Percentiles rank a stretch among this genome's conserved stretches.
phyloP scores from a whole-genome alignment of 495 filamentous ascomycete species.

The Podospora didyma region DNA sequence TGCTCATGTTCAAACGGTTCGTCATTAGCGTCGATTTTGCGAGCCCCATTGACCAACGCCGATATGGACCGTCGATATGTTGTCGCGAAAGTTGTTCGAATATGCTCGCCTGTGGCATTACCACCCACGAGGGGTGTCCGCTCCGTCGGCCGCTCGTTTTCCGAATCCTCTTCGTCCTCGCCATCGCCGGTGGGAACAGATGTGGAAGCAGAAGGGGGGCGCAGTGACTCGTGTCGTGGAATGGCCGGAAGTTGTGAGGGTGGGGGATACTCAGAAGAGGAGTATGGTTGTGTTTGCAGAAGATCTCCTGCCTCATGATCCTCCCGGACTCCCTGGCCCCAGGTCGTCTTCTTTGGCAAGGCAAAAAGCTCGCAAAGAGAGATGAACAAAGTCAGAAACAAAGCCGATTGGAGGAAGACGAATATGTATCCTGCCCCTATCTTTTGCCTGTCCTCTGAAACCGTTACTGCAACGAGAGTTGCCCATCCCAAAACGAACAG shows the following conservation, averaged over 20 bases:
- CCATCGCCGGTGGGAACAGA: slow-evolving; percentile 8
- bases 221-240: slow-evolving; percentile 13
- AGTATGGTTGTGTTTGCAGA: slow-evolving; percentile 23
- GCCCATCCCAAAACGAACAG: slow-evolving; percentile 71
- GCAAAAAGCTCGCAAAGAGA: slow-evolving; percentile 74
- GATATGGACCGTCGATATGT: slow-evolving; percentile 49
- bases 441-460: slow-evolving; percentile 64
- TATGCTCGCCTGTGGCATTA: slow-evolving; percentile 33
- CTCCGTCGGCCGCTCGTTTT: slow-evolving; percentile 63
- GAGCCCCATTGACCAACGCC: slow-evolving; percentile 31
- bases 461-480: slow-evolving; percentile 66
- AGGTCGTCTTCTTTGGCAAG: slow-evolving; percentile 66
- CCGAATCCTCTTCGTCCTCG: slow-evolving; percentile 41
- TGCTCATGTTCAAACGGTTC: slow-evolving; percentile 75
- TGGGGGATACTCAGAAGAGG: slow-evolving; percentile 22
- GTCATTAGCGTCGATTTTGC: slow-evolving; percentile 19
- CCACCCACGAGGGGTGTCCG: slow-evolving; percentile 68
- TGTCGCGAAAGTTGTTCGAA: slow-evolving; percentile 70
- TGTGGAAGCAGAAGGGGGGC: slow-evolving; percentile 5
- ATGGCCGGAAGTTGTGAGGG: slow-evolving; percentile 23
- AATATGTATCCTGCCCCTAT: slow-evolving; percentile 79
- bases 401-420: slow-evolving; percentile 70
- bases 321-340: slow-evolving; percentile 48
- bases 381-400: slow-evolving; percentile 71
- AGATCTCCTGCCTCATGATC: slow-evolving; percentile 43